Evolutionary conservation across 345 rosid species (phyloP).

Genomic region (Syzygium grande): DNA sequence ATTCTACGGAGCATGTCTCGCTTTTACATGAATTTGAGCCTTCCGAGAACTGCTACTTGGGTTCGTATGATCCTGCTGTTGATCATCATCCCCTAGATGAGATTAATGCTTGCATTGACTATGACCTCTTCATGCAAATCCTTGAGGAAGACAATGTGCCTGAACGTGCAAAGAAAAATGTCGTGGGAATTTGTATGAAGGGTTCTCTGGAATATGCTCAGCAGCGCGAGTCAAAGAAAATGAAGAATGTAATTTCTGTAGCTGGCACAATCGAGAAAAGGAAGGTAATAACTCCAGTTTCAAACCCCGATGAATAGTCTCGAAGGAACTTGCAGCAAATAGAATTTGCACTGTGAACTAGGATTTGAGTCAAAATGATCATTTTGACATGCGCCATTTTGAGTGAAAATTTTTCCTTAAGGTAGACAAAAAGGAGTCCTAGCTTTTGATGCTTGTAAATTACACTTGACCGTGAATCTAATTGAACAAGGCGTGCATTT

Average conservation of each 20-base stretch:
- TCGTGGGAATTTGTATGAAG: neutral
- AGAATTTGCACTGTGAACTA: neutral
- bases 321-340: neutral
- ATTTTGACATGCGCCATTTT: neutral
- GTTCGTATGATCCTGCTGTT: neutral
- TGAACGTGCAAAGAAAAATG: neutral
- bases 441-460: neutral
- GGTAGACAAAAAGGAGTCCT: neutral
- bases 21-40: neutral
- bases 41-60: neutral
- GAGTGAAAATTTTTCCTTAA: neutral
- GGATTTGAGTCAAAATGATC: neutral
- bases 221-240: neutral
- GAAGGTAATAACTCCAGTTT: neutral
- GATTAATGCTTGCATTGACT: neutral
- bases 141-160: neutral
- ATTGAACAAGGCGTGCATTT: neutral
- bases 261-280: neutral
- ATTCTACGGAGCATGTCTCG: neutral
- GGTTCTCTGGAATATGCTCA: neutral
- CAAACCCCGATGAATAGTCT: neutral
- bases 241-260: neutral
- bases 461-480: neutral
- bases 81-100: neutral
- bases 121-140: neutral